phyloP scores from a whole-genome alignment of 768 basidiomycete genomes.

The Ramaria rubella region DNA sequence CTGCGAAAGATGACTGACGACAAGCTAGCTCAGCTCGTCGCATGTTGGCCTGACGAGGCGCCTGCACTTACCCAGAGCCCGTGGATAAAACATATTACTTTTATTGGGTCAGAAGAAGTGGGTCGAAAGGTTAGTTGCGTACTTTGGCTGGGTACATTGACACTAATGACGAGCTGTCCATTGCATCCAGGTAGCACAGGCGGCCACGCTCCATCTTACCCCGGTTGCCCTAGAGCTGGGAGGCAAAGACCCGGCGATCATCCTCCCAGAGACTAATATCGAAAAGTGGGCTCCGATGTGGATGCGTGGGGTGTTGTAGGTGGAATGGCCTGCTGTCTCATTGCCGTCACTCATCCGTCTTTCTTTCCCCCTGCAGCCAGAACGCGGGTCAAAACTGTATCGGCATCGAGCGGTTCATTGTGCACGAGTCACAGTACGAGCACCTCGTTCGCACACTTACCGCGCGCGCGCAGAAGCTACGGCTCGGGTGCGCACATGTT shows the following conservation, averaged over 20 bases:
- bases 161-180: neutral
- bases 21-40: constrained; percentile 48
- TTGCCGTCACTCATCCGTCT: neutral
- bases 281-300: constrained; percentile 72
- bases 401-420: constrained; percentile 88
- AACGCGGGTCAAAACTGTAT: constrained; percentile 96
- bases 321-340: constrained; percentile 18
- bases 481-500: constrained; percentile 38
- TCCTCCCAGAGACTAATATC: constrained; percentile 81
- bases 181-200: constrained; percentile 57
- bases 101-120: constrained; percentile 77
- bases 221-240: constrained; percentile 93
- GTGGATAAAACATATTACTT: constrained; percentile 87
- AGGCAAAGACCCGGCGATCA: constrained; percentile 89
- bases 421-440: constrained; percentile 72
- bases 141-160: neutral
- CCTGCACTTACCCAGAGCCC: constrained; percentile 73
- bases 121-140: constrained; percentile 55
- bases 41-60: constrained; percentile 85
- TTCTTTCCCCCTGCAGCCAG: constrained; percentile 48
- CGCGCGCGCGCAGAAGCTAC: constrained; percentile 60
- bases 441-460: constrained; percentile 60
- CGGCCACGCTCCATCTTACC: constrained; percentile 80
- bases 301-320: constrained; percentile 91
- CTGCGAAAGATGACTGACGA: neutral